Percentiles rank a stretch among this genome's conserved stretches.
phyloP scores from a whole-genome alignment of 2,329 filamentous ascomycete genomes.

The Truncatella angustata region DNA sequence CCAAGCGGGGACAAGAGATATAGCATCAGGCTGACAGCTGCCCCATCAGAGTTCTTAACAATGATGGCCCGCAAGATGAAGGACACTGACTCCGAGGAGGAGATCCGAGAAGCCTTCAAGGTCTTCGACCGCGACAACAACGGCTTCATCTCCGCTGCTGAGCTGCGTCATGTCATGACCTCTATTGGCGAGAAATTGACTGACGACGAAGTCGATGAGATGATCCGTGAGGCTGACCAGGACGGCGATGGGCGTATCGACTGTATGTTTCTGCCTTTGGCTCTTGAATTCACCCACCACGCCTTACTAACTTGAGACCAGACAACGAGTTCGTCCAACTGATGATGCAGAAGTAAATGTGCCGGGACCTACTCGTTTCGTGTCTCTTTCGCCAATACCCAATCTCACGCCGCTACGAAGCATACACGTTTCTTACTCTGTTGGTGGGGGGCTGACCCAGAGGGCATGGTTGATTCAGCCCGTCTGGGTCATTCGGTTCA shows the following conservation, averaged over 20 bases:
- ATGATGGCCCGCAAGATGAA: slow-evolving; percentile 97
- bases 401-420: slow-evolving; percentile 13
- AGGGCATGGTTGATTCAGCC: slow-evolving; percentile 12
- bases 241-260: slow-evolving; percentile 87
- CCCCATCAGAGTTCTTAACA: slow-evolving; percentile 71
- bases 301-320: slow-evolving; percentile 30
- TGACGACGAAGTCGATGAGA: slow-evolving; percentile 88
- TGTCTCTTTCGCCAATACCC: slow-evolving; percentile 5
- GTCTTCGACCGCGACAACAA: slow-evolving; percentile 89
- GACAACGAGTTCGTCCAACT: slow-evolving; percentile 93
- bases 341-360: slow-evolving; percentile 87
- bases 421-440: slow-evolving; percentile 12
- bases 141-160: slow-evolving; percentile 85
- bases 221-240: slow-evolving; percentile 89
- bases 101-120: slow-evolving; percentile 88
- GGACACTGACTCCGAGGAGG: slow-evolving; percentile 87
- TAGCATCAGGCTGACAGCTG: slow-evolving; percentile 25
- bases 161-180: slow-evolving; percentile 88
- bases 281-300: not conserved
- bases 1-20: not conserved
- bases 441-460: slow-evolving; percentile 5
- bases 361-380: not conserved
- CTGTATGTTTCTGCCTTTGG: slow-evolving; percentile 53
- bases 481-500: slow-evolving; percentile 9
- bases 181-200: slow-evolving; percentile 90